Evolutionary conservation across 768 basidiomycete genomes (phyloP).

Genomic region (Russula abietina): DNA sequence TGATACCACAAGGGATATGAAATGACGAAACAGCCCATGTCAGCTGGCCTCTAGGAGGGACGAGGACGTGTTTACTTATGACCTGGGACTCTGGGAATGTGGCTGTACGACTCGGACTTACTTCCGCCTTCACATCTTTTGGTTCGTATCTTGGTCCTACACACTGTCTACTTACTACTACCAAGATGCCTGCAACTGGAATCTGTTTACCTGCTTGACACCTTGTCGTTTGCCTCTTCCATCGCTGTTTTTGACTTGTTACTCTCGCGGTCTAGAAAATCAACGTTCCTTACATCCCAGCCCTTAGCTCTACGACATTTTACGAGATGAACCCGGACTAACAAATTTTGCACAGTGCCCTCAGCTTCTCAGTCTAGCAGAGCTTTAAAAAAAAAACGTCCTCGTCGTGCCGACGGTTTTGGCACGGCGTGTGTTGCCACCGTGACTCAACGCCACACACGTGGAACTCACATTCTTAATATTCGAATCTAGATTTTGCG

Average conservation of each 20-base stretch:
- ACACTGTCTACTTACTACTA: slow-evolving; percentile 11
- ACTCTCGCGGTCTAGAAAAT: slow-evolving; percentile 3
- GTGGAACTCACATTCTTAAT: neutral
- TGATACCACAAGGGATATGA: no score
- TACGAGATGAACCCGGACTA: slow-evolving; percentile 58
- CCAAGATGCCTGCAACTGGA: neutral
- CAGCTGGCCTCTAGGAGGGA: no score
- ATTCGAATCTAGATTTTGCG: slow-evolving; percentile 70
- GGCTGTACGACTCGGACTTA: slow-evolving; percentile 47
- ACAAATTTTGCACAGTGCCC: slow-evolving; percentile 53
- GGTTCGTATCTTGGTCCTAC: slow-evolving; percentile 38
- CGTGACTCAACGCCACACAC: neutral
- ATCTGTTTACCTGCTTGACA: slow-evolving; percentile 20
- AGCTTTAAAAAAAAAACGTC: slow-evolving; percentile 88
- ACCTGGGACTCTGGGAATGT: slow-evolving; percentile 64
- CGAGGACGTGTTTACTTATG: no score
- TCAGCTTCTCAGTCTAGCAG: slow-evolving; percentile 81
- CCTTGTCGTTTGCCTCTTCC: slow-evolving; percentile 13
- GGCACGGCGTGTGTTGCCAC: slow-evolving; percentile 50
- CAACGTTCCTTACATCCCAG: slow-evolving; percentile 33
- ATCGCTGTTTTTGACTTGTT: slow-evolving; percentile 7
- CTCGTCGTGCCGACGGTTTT: slow-evolving; percentile 83
- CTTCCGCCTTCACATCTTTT: slow-evolving; percentile 59
- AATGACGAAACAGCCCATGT: no score
- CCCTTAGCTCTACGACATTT: slow-evolving; percentile 38